These are phyloP conservation scores for Plectosphaerella cucumerina DNA, from an alignment of 2,329 filamentous ascomycete species.

Conservation along the genomic window DNA sequence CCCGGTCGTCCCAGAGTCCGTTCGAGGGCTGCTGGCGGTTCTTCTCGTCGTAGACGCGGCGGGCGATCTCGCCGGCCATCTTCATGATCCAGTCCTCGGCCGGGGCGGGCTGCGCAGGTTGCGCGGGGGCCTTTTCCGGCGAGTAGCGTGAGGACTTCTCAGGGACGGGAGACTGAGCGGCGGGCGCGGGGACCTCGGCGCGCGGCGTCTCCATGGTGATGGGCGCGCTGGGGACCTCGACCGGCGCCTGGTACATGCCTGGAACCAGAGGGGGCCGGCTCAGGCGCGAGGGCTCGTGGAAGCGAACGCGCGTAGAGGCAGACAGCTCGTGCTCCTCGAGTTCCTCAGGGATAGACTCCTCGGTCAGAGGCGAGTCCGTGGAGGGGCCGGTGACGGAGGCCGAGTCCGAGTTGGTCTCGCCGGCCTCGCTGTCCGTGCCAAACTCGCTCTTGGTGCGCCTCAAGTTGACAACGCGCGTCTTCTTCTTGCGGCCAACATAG, in stretches of 20 bases:
- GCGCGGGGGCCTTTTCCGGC: constrained; percentile 23
- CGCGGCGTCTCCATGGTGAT: constrained; percentile 1
- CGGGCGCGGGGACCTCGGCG: background rate
- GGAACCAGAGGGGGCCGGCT: constrained; percentile 26
- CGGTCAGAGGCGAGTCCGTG: constrained; percentile 55
- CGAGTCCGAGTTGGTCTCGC: constrained; percentile 42
- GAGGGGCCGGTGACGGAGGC: constrained; percentile 54
- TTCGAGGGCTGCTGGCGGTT: constrained; percentile 35
- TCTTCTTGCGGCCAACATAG: constrained; percentile 68
- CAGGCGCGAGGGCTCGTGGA: constrained; percentile 24
- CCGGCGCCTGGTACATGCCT: constrained; percentile 24
- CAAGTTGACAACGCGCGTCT: constrained; percentile 78
- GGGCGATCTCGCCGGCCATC: constrained; percentile 88
- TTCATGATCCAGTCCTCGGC: constrained; percentile 87
- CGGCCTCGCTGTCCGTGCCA: constrained; percentile 46
- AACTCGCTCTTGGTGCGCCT: constrained; percentile 56
- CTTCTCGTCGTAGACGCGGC: constrained; percentile 85
- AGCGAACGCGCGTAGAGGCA: constrained; percentile 36
- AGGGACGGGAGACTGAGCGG: background rate
- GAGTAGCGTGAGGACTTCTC: background rate
- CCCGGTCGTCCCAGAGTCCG: constrained; percentile 49
- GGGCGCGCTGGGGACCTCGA: constrained; percentile 7
- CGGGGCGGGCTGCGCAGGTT: constrained; percentile 32
- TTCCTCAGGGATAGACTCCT: constrained; percentile 54
- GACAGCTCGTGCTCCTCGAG: constrained; percentile 41